Conservation (phyloP, 371 early-diverging fungal genomes). For the Rhizopus sp. region DNA sequence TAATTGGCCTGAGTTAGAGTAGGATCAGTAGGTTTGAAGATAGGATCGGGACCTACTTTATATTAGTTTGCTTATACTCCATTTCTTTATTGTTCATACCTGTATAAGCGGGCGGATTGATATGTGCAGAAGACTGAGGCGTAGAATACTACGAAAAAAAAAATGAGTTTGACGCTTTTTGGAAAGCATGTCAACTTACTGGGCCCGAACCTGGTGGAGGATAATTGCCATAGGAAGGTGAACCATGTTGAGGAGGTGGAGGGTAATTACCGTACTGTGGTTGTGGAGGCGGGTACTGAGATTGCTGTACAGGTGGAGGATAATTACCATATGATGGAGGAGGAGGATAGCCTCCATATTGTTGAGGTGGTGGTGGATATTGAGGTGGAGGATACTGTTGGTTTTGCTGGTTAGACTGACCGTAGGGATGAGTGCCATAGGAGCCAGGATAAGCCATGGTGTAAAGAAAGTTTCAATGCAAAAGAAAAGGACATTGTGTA, state of each 20-base stretch:
- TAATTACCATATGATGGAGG: slow-evolving; percentile 1
- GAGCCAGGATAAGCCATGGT: slow-evolving; percentile 25
- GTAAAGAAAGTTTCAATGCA: too few relatives aligned
- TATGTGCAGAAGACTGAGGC: neutral
- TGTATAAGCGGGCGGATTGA: slow-evolving; percentile 21
- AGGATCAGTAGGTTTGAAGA: slow-evolving; percentile 23
- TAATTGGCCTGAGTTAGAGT: slow-evolving; percentile 27
- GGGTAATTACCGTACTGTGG: slow-evolving; percentile 8
- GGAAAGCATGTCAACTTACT: neutral
- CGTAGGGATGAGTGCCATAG: slow-evolving; percentile 23
- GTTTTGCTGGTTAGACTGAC: slow-evolving; percentile 18
- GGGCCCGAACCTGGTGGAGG: slow-evolving; percentile 9
- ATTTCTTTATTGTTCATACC: slow-evolving; percentile 9
- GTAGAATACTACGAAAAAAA: neutral
- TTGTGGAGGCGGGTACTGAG: slow-evolving; percentile 13
- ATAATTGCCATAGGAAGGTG: slow-evolving; percentile 1
- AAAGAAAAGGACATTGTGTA: too few relatives aligned
- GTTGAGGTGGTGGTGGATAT: slow-evolving; percentile 11
- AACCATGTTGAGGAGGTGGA: slow-evolving; percentile 1
- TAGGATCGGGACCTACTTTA: slow-evolving; percentile 19
- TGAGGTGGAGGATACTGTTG: slow-evolving; percentile 8
- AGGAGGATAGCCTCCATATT: slow-evolving; percentile 1
- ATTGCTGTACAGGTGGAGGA: slow-evolving; percentile 8
- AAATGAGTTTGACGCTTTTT: neutral
- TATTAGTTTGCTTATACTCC: neutral